Evolutionary conservation across 129 eudicot species (phyloP), one percentile per base, ranked within the genome.

Genomic region (Centella asiatica): DNA sequence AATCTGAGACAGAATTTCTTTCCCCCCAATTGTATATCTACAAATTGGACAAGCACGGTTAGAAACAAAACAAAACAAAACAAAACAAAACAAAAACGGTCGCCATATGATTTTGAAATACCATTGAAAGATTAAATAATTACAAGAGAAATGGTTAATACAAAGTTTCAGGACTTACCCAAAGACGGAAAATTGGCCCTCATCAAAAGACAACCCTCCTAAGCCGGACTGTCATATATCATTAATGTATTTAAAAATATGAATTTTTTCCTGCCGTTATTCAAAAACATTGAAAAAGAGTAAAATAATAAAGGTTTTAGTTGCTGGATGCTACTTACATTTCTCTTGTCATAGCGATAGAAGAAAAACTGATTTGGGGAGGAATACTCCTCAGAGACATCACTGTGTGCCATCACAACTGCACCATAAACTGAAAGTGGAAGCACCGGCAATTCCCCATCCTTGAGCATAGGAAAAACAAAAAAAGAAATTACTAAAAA

Each of bases 141-240:
- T 31, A 31, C 14, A 0, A 23, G 22, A 44, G 32, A 44, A 64
- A 36, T 25, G 1, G 44, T 19, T 50, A 39, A 6, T 45, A 15
- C 26, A 57, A 61, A 60, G 15, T 28, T 60, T 34, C 20, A 53
- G 40, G 48, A 75, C 88, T 49, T 87, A 93, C 96, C 99, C 99
- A 25, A 93, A 88, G 34, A 93, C 99, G 11, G 99, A 87, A 80
- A 93, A 93, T 72, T 93, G 99, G 29, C 99, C 99, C 82, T 93
- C 99, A n/a, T 93, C 99, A 73, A 93, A 93, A 56, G 99, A 85
- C 67, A 93, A 55, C 64, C 99, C 99, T 61, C 99, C 99, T 76
- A 93, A 75, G 73, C 99, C 99, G 68, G 99, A 70, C 99, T 93
- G 89, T 48, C n/a, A 1, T 58, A 74, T 46, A 74, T 24, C 70